These are phyloP conservation scores for Diaporthe sp. DNA, from an alignment of 2,329 filamentous ascomycete genomes.

Conservation along the genomic window DNA sequence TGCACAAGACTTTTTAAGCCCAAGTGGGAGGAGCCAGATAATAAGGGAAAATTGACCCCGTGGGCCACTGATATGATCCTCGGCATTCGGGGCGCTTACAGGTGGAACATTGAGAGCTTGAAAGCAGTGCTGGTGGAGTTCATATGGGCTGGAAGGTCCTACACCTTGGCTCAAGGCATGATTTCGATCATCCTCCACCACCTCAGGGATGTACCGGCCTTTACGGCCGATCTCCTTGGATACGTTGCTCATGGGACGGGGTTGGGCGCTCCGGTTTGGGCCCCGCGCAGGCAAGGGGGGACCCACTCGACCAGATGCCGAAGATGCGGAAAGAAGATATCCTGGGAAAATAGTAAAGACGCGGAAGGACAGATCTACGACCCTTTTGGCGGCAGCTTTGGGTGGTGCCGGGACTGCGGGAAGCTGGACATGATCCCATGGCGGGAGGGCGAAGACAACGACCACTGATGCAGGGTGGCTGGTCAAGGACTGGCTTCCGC, in stretches of 20 bases:
- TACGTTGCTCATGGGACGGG: too few species aligned
- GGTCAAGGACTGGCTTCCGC: too few species aligned
- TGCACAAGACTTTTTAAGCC: not conserved
- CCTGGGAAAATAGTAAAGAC: accelerated
- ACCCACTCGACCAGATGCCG: too few species aligned
- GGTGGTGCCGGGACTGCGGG: not conserved
- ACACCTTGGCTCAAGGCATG: accelerated
- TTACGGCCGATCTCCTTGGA: not conserved
- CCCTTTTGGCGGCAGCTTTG: not conserved
- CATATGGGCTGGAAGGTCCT: not conserved
- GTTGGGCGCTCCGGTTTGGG: too few species aligned
- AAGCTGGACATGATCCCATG: not conserved
- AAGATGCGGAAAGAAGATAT: not conserved
- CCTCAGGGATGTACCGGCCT: not conserved
- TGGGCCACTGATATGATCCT: not conserved
- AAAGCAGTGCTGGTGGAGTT: not conserved
- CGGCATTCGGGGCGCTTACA: not conserved
- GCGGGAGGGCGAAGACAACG: not conserved
- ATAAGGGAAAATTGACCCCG: not conserved
- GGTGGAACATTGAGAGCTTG: not conserved
- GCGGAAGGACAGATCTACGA: accelerated
- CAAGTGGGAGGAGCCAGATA: not conserved
- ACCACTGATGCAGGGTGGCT: too few species aligned
- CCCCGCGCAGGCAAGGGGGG: too few species aligned
- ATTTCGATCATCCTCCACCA: not conserved